A percentile compares a stretch with the other conserved stretches of the same genome.
These are phyloP conservation scores for Fraxinus baroniana DNA, from an alignment of 305 asterid genomes.

Conservation along the genomic window DNA sequence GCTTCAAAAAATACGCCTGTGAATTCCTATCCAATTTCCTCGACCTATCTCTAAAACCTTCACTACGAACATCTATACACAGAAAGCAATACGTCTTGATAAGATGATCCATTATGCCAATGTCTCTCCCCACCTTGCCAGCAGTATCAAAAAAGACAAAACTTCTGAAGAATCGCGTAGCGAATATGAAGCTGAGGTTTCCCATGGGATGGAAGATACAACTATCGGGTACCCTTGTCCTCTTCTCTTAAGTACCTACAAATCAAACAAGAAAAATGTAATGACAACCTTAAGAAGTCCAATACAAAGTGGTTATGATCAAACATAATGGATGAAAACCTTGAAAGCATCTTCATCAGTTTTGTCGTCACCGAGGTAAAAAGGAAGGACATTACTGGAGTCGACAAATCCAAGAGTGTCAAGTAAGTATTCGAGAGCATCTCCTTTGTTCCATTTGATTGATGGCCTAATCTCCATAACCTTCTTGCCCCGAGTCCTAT, in stretches of 20 bases:
- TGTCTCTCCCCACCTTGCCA: conserved; percentile 46
- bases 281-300: background rate
- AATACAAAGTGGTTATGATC: background rate
- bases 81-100: background rate
- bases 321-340: conserved; percentile 28
- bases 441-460: conserved; percentile 83
- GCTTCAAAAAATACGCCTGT: conserved; percentile 34
- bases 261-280: background rate
- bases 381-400: conserved; percentile 48
- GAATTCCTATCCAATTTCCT: conserved; percentile 11
- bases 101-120: background rate
- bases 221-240: conserved; percentile 62
- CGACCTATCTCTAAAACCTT: background rate
- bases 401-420: conserved; percentile 56
- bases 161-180: conserved; percentile 68
- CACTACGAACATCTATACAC: background rate
- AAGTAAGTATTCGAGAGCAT: conserved; percentile 64
- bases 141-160: conserved; percentile 39
- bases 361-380: conserved; percentile 76
- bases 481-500: conserved; percentile 65
- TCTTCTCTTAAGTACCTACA: conserved; percentile 49
- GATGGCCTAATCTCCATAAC: conserved; percentile 85
- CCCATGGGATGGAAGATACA: conserved; percentile 61
- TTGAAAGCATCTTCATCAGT: conserved; percentile 93
- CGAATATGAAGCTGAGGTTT: conserved; percentile 61